Conservation (phyloP, 345 rosid species). For the Angophora floribunda region DNA sequence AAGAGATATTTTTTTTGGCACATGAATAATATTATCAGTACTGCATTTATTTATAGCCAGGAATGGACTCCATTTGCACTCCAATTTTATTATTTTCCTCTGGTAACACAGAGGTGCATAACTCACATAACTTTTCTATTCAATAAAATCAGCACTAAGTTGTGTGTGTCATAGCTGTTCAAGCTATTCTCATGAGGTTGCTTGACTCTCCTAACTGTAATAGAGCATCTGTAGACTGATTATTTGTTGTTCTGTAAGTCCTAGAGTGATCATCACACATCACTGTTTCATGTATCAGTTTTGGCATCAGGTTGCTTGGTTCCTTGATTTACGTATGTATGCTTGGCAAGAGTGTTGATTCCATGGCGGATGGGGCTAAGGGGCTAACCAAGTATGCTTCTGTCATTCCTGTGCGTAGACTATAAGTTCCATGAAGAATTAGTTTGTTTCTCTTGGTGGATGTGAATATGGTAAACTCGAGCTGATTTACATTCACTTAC, state of each 20-base stretch:
- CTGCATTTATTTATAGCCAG: neutral
- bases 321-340: constrained; percentile 68
- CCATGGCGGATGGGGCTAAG: constrained; percentile 76
- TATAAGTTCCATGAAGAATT: neutral
- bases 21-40: neutral
- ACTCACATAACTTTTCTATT: neutral
- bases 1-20: neutral
- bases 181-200: neutral
- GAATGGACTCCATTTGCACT: neutral
- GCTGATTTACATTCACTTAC: constrained; percentile 3
- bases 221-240: constrained; percentile 23
- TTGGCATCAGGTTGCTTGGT: constrained; percentile 72
- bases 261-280: neutral
- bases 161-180: neutral
- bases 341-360: constrained; percentile 82
- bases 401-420: neutral
- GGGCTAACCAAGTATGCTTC: constrained; percentile 63
- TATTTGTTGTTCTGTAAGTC: neutral
- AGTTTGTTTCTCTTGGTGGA: neutral
- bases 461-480: neutral
- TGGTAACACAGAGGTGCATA: neutral
- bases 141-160: neutral
- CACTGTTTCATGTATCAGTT: constrained; percentile 27
- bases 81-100: neutral
- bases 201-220: neutral